Base-by-base conservation (phyloP, 768 basidiomycete genomes). In the Auricularia sp. region DNA sequence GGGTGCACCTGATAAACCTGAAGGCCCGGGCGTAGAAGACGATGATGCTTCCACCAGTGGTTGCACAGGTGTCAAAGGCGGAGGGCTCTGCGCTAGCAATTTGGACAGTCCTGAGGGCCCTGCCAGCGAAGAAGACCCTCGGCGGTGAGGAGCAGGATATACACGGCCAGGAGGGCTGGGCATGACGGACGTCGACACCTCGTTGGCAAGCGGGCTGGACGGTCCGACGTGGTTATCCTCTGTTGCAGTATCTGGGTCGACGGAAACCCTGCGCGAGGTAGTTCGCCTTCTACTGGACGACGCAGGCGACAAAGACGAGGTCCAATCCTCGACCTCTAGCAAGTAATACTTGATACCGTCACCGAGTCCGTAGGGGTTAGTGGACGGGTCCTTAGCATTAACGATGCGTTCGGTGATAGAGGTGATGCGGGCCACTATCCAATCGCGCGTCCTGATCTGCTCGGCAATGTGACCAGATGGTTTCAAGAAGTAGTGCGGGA, bases 401-500 rank as follows among this genome's bases (percentile, higher is more conserved):
- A 91, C 93, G 36, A 96, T 84, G 18, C 88, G 84, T 72, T 96
- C 93, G 1, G 88, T 81, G 63, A 96, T 90, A 16, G 87, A 89
- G 0, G 90, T 93, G 71, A 96, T 95, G 67, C 93, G 81, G 5
- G 93, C 93, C 23, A 96, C 93, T 69, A 95, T 91, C 93, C 92
- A 98, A 76, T 98, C 96, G 39, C 94, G 81, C 14, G 85, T 86
- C 77, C 90, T 91, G 66, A 97, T 79, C 72, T 94, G 91, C 70
- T 97, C 94, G 23, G 87, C 90, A 58, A 98, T 80, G 68, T 88
- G 87, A 1, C 87, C 90, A 1, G 87, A 90, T 3, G 92, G 90
- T 72, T 92, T 86, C 42, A 99, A 83, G 78, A 99, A 99, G 75
- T 98, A 95, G 75, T 98, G 96, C 60, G 97, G 97, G 76, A 95